These are phyloP conservation scores for Kitagawia praeruptora DNA, from an alignment of 129 eudicot species.

Conservation along the genomic window DNA sequence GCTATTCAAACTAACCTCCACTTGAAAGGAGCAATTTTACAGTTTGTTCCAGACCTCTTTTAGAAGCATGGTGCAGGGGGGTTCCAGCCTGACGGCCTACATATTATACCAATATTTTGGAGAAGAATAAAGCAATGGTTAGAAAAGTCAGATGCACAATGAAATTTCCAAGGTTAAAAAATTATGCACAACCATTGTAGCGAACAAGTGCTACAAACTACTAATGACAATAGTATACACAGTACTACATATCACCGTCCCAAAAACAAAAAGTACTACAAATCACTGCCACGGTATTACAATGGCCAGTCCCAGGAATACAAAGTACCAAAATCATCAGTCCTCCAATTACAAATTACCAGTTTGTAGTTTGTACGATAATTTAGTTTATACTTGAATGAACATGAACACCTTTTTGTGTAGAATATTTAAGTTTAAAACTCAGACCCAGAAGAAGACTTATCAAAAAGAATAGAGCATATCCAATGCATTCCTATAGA, in stretches of 20 bases:
- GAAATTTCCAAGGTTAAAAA: background rate
- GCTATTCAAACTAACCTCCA: slow-evolving; percentile 45
- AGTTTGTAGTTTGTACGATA: background rate
- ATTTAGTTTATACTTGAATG: background rate
- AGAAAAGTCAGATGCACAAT: background rate
- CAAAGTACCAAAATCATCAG: background rate
- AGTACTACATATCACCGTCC: background rate
- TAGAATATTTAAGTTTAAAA: background rate
- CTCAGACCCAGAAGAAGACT: background rate
- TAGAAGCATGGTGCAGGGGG: slow-evolving; percentile 93
- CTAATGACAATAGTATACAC: background rate
- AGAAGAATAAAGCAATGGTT: background rate
- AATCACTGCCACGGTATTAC: background rate
- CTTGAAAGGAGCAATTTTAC: slow-evolving; percentile 69
- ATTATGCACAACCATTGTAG: background rate
- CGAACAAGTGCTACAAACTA: background rate
- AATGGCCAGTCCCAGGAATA: background rate
- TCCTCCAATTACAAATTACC: background rate
- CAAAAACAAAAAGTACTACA: background rate
- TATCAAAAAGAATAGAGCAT: background rate
- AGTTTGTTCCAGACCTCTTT: slow-evolving; percentile 69
- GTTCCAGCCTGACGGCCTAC: slow-evolving; percentile 88
- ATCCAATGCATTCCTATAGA: too few relatives aligned
- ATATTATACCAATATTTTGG: background rate
- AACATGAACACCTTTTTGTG: background rate